Evolutionary conservation across 2,329 filamentous ascomycete genomes (phyloP).

Genomic region (Hortaea werneckii): DNA sequence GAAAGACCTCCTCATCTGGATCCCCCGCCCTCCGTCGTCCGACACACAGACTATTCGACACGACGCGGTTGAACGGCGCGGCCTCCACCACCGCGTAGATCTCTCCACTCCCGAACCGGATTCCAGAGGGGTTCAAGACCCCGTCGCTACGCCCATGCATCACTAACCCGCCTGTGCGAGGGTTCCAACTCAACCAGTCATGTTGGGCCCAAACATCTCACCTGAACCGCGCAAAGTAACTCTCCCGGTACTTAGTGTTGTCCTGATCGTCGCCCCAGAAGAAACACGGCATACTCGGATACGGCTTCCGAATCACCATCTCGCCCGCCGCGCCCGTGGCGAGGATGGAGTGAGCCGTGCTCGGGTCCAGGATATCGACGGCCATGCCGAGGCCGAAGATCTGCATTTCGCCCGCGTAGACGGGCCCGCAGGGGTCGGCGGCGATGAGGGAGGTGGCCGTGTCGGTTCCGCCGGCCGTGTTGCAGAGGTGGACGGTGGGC

Average conservation of each 20-base stretch:
- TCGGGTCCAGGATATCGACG: constrained; percentile 36
- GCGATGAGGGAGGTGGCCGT: constrained; percentile 35
- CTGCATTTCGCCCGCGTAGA: constrained; percentile 35
- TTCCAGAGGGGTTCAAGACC: constrained; percentile 38
- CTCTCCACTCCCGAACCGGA: constrained; percentile 38
- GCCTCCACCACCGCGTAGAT: constrained; percentile 41
- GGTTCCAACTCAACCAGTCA: constrained; percentile 36
- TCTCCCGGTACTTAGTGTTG: constrained; percentile 31
- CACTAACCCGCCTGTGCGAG: constrained; percentile 30
- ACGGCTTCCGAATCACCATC: constrained; percentile 36
- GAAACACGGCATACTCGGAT: constrained; percentile 35
- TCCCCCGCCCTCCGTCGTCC: constrained; percentile 28
- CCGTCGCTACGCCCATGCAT: constrained; percentile 39
- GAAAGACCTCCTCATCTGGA: constrained; percentile 30
- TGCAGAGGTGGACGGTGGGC: constrained; percentile 29
- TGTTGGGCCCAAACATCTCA: constrained; percentile 37
- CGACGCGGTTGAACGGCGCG: constrained; percentile 26
- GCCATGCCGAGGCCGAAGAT: constrained; percentile 36
- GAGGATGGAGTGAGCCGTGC: constrained; percentile 27
- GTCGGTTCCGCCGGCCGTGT: constrained; percentile 40
- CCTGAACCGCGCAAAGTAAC: constrained; percentile 37
- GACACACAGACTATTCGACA: constrained; percentile 31
- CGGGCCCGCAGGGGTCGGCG: constrained; percentile 32
- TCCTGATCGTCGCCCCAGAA: constrained; percentile 36
- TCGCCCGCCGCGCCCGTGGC: constrained; percentile 32